These are phyloP conservation scores for Beauveria brongniartii DNA, from an alignment of 2,329 filamentous ascomycete genomes.

Conservation along the genomic window DNA sequence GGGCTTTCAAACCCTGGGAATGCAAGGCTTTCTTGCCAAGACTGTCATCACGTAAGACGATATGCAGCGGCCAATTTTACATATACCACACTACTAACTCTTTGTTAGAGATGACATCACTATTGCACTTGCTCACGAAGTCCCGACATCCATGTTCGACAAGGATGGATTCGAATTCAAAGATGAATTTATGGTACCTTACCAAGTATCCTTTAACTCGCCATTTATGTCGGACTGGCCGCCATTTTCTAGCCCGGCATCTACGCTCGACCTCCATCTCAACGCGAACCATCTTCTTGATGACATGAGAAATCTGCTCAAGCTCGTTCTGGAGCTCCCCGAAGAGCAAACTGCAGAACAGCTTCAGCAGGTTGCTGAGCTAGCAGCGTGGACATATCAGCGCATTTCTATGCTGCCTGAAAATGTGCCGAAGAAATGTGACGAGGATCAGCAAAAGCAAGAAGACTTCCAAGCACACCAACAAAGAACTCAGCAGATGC, in stretches of 20 bases:
- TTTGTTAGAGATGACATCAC: slow-evolving; percentile 34
- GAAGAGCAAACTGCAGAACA: slow-evolving; percentile 25
- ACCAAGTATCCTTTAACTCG: slow-evolving; percentile 38
- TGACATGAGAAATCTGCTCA: slow-evolving; percentile 40
- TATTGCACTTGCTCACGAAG: slow-evolving; percentile 41
- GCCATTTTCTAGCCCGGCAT: slow-evolving; percentile 33
- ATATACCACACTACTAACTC: slow-evolving; percentile 12
- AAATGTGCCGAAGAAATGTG: slow-evolving; percentile 14
- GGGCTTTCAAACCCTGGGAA: slow-evolving; percentile 36
- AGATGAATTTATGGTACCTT: slow-evolving; percentile 29
- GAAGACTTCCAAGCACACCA: slow-evolving; percentile 11
- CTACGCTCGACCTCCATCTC: slow-evolving; percentile 35
- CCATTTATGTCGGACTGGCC: slow-evolving; percentile 36
- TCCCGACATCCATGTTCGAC: slow-evolving; percentile 32
- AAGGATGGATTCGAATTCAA: slow-evolving; percentile 33
- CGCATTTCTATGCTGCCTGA: slow-evolving; percentile 29
- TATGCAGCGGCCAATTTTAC: background rate
- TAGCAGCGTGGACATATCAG: slow-evolving; percentile 32
- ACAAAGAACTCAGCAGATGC: slow-evolving; percentile 3
- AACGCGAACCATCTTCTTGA: slow-evolving; percentile 43
- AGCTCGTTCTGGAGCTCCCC: slow-evolving; percentile 33
- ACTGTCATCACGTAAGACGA: slow-evolving; percentile 38
- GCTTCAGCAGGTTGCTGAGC: slow-evolving; percentile 29
- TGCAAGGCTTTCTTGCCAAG: slow-evolving; percentile 40
- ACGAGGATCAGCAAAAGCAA: background rate